Base-by-base conservation (phyloP, 176 grass and related monocot species). In the Carex kokanica region DNA sequence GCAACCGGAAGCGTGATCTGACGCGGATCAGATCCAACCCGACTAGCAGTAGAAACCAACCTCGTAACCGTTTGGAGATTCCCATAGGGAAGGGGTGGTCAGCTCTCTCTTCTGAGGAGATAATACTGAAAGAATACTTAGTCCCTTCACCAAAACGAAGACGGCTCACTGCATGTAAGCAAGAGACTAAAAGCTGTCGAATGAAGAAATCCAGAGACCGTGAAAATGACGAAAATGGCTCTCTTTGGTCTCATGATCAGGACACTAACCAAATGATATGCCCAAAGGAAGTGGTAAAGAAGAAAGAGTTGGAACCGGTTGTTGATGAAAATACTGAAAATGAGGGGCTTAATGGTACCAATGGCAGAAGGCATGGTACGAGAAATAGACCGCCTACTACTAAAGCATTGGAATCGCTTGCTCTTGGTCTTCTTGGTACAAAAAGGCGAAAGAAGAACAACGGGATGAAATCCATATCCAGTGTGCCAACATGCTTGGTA, bases 71-170 rank as follows among this genome's bases (percentile, higher is more conserved):
- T 4, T 74, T 82, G 47, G 94, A 94, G 80, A 92, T 97, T 47
- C 94, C 91, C 69, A 62, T 88, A 78, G 94, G 94, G 57, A 97
- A 97, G 86, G 91, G 90, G 57, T 97, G 94, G 64, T 90, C 92
- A 23, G 87, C 66, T 9, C 90, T 97, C 79, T 88, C 88, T 49
- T 89, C 90, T 89, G 88, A 79, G 73, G 90, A 92, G 54, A 94
- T 97, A 64, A 86, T 97, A 27, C 88, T 18, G 29, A 70, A 70
- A 70, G 66, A 43, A 17, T 38, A 36, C 43, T 70, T 11, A 27
- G 31, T 6, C 32, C 66, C 66, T 70, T 41, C 43, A 18, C 17
- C 34, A 18, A 70, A 70, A 70, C 14, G 34, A 43, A 34, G 36
- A 43, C 29, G 4, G 29, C 5, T 67, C 27, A 67, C 64, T 15